Evolutionary conservation across 805 yeast species (phyloP), one percentile per base, ranked within the genome.

Genomic region (Candida koratica): DNA sequence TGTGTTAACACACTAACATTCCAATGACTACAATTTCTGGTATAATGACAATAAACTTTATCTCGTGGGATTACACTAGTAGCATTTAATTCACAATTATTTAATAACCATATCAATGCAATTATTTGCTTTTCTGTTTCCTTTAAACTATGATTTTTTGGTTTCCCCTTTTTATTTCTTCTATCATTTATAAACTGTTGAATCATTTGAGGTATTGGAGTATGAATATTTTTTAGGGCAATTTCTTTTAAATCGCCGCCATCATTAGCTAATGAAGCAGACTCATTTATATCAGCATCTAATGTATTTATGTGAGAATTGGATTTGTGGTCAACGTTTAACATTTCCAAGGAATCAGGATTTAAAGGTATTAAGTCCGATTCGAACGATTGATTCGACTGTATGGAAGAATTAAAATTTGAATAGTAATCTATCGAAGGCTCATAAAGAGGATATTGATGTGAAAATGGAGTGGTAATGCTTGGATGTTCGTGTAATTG

Each of bases 41-140:
- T 64, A 39, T 68, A 69, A 18, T 68, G 45, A 14, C 71, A 69
- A 42, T 67, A 69, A 22, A 69, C 56, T 17, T 67, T 45, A 42
- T 62, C 66, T 32, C 73, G 47, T 2, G 73, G 71, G 3, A 65
- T 63, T 9, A 67, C 72, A 4, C 68, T 62, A 0, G 67, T 58
- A 12, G 61, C 58, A 9, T 61, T 52, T 2, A 55, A 37, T 73
- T 77, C 48, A 79, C 87, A 86, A 17, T 79, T 69, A 48, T 78
- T 76, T 60, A 81, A 67, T 28, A 88, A 64, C 84, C 94, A 85
- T 3, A 83, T 75, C 75, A 86, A 73, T 9, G 89, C 96, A 56
- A 85, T 84, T 1, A 84, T 65, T 55, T 86, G 96, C 36, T 80
- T 71, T 49, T 77, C 82, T 38, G 77, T 66, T 47, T 81, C 86